Evolutionary conservation across 345 rosid species (phyloP).

Genomic region (Litchi chinensis): DNA sequence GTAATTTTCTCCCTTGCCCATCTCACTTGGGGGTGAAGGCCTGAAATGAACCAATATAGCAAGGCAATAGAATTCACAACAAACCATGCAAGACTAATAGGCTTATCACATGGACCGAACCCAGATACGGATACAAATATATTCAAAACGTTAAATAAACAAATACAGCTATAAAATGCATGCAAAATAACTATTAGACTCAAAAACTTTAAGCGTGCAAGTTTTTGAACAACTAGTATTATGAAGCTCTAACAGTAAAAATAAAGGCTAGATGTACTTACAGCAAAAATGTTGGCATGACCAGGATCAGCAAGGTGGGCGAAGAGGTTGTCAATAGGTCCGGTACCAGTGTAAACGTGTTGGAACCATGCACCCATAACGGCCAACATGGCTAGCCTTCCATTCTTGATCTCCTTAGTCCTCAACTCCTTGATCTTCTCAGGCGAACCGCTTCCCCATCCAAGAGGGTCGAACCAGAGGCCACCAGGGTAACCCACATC

Average conservation of each 20-base stretch:
- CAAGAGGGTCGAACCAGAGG: slow-evolving; percentile 96
- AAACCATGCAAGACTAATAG: not conserved
- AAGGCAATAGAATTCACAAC: slow-evolving; percentile 10
- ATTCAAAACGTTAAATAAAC: too few species aligned
- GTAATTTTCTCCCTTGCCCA: not conserved
- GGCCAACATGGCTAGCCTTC: slow-evolving; percentile 95
- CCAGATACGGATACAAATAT: too few species aligned
- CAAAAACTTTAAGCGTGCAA: too few species aligned
- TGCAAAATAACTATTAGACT: too few species aligned
- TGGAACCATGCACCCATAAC: slow-evolving; percentile 99
- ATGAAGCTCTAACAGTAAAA: not conserved
- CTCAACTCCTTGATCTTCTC: slow-evolving; percentile 88
- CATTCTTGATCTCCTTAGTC: slow-evolving; percentile 96
- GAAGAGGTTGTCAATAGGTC: slow-evolving; percentile 95
- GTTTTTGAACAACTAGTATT: too few species aligned
- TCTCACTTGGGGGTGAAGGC: slow-evolving; percentile 89
- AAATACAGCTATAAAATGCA: too few species aligned
- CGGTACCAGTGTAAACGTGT: slow-evolving; percentile 94
- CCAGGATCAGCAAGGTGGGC: slow-evolving; percentile 99
- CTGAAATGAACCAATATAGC: slow-evolving; percentile 35
- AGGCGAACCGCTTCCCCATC: slow-evolving; percentile 86
- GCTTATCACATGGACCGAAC: too few species aligned
- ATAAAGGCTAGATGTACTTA: slow-evolving; percentile 32
- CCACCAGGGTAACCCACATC: slow-evolving; percentile 99
- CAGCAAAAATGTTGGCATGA: slow-evolving; percentile 89